Percentiles rank a stretch among this genome's conserved stretches.
Conservation (phyloP, 305 asterid species). For the Salvia sclarea region DNA sequence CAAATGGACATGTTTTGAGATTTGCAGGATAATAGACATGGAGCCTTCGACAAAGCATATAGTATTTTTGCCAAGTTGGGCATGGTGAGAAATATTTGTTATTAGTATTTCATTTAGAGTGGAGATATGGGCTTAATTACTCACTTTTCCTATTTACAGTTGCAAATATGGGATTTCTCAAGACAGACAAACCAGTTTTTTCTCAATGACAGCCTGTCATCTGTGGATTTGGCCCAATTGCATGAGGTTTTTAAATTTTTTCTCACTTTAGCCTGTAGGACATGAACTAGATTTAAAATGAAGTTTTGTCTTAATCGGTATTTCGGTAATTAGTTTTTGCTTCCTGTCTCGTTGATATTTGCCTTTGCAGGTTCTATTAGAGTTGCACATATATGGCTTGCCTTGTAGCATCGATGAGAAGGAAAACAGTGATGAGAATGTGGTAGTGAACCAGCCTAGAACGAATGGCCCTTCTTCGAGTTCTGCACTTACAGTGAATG, state of each 20-base stretch:
- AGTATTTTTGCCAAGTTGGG: constrained; percentile 46
- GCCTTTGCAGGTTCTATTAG: constrained; percentile 48
- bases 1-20: constrained; percentile 15
- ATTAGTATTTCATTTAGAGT: constrained; percentile 24
- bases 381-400: constrained; percentile 61
- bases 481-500: constrained; percentile 44
- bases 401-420: constrained; percentile 39
- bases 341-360: constrained; percentile 21
- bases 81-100: constrained; percentile 51
- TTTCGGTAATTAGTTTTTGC: constrained; percentile 11
- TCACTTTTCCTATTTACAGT: constrained; percentile 47
- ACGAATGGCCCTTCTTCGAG: constrained; percentile 39
- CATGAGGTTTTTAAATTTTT: constrained; percentile 42
- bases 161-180: constrained; percentile 77
- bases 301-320: constrained; percentile 10
- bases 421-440: constrained; percentile 43
- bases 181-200: constrained; percentile 57
- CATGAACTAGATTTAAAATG: neutral
- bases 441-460: constrained; percentile 37
- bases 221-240: constrained; percentile 33
- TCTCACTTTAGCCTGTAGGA: constrained; percentile 16
- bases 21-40: constrained; percentile 53
- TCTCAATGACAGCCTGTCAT: constrained; percentile 35
- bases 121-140: constrained; percentile 28
- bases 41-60: constrained; percentile 48